A percentile compares a stretch with the other conserved stretches of the same genome.
phyloP scores from a whole-genome alignment of 2,329 filamentous ascomycete genomes.

The Xylaria hypoxylon region DNA sequence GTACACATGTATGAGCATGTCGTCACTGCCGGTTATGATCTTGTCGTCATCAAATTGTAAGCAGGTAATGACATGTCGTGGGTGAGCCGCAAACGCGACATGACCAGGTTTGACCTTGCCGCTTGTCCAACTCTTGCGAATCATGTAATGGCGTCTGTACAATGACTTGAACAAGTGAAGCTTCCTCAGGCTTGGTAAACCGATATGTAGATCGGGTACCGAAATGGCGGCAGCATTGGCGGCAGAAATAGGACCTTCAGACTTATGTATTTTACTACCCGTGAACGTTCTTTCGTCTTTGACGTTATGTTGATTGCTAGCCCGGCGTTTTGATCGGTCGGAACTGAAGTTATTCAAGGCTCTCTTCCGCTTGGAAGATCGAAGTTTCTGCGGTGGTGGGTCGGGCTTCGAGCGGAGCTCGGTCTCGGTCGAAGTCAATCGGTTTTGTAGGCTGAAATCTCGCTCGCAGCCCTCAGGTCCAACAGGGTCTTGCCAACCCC shows the following conservation, averaged over 20 bases:
- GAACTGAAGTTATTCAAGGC: conserved; percentile 58
- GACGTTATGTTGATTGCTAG: conserved; percentile 60
- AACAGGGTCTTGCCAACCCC: conserved; percentile 95
- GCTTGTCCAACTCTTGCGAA: conserved; percentile 91
- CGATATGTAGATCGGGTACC: conserved; percentile 83
- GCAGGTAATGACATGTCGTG: conserved; percentile 96
- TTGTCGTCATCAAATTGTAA: conserved; percentile 98
- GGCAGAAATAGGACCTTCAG: conserved; percentile 86
- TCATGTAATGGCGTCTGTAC: conserved; percentile 91
- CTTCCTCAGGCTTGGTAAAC: conserved; percentile 80
- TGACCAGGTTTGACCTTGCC: conserved; percentile 87
- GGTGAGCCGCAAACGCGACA: conserved; percentile 95
- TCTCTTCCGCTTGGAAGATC: conserved; percentile 69
- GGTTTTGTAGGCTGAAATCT: conserved; percentile 75
- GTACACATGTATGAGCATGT: conserved; percentile 97
- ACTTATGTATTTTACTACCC: conserved; percentile 64
- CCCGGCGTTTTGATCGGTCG: conserved; percentile 67
- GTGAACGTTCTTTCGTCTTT: conserved; percentile 57
- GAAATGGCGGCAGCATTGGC: conserved; percentile 86
- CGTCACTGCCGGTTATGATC: conserved; percentile 96
- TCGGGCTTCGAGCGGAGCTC: conserved; percentile 62
- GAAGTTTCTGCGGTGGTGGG: conserved; percentile 55
- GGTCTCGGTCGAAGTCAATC: conserved; percentile 64
- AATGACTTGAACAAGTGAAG: conserved; percentile 96
- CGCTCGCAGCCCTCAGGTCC: conserved; percentile 80